Percentiles rank a stretch among this genome's conserved stretches.
Evolutionary conservation across 768 basidiomycete species (phyloP).

Genomic region (Agrocybe praecox): DNA sequence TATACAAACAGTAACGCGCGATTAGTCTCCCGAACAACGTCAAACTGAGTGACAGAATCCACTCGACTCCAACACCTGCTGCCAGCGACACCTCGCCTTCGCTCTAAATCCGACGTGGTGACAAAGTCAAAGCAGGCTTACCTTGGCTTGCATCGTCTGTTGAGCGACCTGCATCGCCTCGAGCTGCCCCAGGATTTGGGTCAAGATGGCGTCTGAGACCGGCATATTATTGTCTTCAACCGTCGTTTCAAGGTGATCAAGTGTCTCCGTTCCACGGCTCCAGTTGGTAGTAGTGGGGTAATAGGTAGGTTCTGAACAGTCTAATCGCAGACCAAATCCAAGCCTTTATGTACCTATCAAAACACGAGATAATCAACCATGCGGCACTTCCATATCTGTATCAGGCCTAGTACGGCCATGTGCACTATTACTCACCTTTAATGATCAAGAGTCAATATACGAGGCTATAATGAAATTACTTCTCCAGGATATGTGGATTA

Average conservation of each 20-base stretch:
- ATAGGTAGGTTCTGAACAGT: no score
- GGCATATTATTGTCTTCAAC: constrained; percentile 30
- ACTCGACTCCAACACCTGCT: neutral
- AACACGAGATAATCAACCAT: neutral
- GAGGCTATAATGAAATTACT: no score
- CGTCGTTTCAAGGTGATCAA: neutral
- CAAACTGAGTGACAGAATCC: neutral
- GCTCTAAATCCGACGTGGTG: neutral
- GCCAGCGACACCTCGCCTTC: neutral
- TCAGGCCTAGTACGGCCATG: neutral
- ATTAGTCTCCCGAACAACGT: neutral
- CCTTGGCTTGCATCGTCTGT: constrained; percentile 80
- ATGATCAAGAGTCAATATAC: neutral
- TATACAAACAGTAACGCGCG: constrained; percentile 22
- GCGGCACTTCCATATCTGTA: neutral
- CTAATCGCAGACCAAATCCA: no score
- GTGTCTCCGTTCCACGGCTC: no score
- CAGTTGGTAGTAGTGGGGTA: no score
- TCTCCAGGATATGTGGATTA: no score
- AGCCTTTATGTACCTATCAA: neutral
- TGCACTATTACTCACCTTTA: neutral
- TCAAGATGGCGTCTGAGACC: constrained; percentile 59
- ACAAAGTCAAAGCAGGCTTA: constrained; percentile 25
- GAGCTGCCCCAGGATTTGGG: constrained; percentile 74
- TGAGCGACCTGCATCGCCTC: constrained; percentile 73